Conservation (phyloP, 176 grass and related monocot species). For the Eragrostis curvula region DNA sequence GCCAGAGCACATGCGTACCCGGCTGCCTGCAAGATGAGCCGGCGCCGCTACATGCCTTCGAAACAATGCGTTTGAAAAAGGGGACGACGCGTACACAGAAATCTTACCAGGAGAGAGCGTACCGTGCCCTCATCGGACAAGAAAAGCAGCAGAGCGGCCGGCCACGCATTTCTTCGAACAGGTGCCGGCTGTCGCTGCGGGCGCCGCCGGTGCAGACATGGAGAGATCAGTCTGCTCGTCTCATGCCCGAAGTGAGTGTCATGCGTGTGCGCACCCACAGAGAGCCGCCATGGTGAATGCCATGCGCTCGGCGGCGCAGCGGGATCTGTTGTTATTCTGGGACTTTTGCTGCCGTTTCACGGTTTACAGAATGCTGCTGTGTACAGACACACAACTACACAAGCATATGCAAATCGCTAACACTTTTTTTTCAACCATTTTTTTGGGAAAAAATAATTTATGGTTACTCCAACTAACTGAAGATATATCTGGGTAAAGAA, state of each 20-base stretch:
- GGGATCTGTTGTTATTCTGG: no score
- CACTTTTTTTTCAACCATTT: no score
- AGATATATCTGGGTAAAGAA: no score
- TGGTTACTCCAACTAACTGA: no score
- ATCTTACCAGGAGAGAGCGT: not conserved
- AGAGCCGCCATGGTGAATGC: not conserved
- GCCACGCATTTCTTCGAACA: conserved; percentile 25
- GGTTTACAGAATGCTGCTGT: no score
- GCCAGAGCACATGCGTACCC: not conserved
- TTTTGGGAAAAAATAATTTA: no score
- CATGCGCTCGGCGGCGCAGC: no score
- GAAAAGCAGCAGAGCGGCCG: not conserved
- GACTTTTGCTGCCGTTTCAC: no score
- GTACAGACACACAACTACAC: no score
- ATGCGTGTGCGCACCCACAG: not conserved
- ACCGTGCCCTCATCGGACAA: not conserved
- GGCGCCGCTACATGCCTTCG: not conserved
- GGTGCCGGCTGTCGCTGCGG: not conserved
- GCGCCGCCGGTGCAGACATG: not conserved
- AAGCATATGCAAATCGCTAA: no score
- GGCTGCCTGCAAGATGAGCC: no score
- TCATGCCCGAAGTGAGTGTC: not conserved
- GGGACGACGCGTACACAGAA: not conserved
- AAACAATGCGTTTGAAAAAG: not conserved
- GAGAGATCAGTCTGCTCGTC: not conserved